Percentiles rank a stretch among this genome's conserved stretches.
Conservation (phyloP, 2,329 filamentous ascomycete species). For the Pseudopithomyces maydicus region DNA sequence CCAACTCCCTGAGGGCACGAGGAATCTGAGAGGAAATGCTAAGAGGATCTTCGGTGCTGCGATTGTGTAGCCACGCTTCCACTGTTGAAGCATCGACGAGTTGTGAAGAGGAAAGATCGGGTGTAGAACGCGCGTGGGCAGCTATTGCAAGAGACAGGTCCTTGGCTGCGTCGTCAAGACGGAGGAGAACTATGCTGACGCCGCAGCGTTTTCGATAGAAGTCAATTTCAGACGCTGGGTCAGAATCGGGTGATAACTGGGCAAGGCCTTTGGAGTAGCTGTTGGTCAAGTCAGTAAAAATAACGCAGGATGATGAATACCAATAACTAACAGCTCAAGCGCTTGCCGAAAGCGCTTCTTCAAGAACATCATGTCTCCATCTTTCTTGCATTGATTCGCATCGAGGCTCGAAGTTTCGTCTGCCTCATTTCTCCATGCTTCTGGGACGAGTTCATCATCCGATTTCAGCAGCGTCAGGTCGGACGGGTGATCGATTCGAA, state of each 20-base stretch:
- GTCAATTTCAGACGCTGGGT: conserved; percentile 16
- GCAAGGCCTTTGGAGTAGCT: conserved; percentile 23
- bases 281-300: not conserved
- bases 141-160: conserved; percentile 26
- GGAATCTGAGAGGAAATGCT: conserved; percentile 19
- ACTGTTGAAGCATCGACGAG: conserved; percentile 9
- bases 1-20: conserved; percentile 22
- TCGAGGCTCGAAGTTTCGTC: not conserved
- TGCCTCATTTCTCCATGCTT: conserved; percentile 11
- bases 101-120: conserved; percentile 9
- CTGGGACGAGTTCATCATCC: conserved; percentile 12
- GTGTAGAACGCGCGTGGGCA: conserved; percentile 9
- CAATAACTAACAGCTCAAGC: conserved; percentile 18
- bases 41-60: conserved; percentile 17
- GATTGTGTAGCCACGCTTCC: conserved; percentile 22
- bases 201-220: conserved; percentile 29
- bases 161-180: conserved; percentile 27
- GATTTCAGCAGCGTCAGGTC: conserved; percentile 21
- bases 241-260: not conserved
- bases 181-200: conserved; percentile 29
- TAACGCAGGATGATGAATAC: no score
- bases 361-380: conserved; percentile 31
- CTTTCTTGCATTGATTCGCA: conserved; percentile 24
- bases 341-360: conserved; percentile 30
- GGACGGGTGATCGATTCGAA: conserved; percentile 31